Evolutionary conservation across 805 yeast species (phyloP).

Genomic region (Sungouiella thailandica): DNA sequence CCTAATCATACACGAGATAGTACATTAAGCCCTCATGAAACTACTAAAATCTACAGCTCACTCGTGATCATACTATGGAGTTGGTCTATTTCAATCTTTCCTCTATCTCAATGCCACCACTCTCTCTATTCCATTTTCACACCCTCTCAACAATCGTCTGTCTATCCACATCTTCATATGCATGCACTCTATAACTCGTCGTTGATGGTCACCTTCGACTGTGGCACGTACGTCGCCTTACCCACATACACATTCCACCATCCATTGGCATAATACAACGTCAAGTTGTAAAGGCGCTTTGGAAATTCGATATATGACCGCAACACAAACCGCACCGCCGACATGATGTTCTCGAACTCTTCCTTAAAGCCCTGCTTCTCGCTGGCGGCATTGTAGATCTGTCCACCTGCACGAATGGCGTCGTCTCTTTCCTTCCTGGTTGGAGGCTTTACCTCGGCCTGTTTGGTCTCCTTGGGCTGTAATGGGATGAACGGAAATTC

Average conservation of each 20-base stretch:
- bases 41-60: no score
- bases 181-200: slow-evolving; percentile 12
- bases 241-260: slow-evolving; percentile 80
- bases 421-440: background rate
- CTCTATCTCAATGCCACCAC: no score
- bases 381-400: slow-evolving; percentile 3
- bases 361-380: slow-evolving; percentile 22
- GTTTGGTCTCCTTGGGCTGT: slow-evolving; percentile 3
- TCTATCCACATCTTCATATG: no score
- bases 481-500: slow-evolving; percentile 33
- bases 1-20: no score
- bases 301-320: slow-evolving; percentile 71
- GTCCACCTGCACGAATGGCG: background rate
- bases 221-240: slow-evolving; percentile 22
- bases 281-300: slow-evolving; percentile 46
- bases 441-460: no score
- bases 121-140: no score
- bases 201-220: slow-evolving; percentile 4
- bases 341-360: slow-evolving; percentile 49
- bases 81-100: no score
- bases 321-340: slow-evolving; percentile 61
- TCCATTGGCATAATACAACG: slow-evolving; percentile 44
- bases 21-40: no score
- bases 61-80: no score
- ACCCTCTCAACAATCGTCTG: no score